Base-by-base conservation (phyloP, 108 stramenopile genomes). In the Cyclotella kingstonii region DNA sequence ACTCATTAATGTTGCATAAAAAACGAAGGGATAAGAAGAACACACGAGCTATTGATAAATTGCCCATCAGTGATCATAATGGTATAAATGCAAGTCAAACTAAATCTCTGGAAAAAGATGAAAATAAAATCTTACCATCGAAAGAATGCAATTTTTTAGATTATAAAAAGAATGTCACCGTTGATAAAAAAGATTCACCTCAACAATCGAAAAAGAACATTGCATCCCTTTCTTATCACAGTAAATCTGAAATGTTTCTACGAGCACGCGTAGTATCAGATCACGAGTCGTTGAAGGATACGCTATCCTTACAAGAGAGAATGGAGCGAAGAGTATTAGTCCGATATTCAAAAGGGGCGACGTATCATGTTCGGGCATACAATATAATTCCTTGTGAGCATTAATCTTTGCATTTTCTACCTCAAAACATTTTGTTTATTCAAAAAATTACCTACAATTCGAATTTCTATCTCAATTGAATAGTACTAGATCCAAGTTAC, bases 341-440 rank as follows among this genome's bases (percentile, higher is more conserved):
- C 5, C 81, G 70, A 18, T 91, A 91, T 68, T 84, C 90, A 9
- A 74, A 76, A 22, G 87, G 87, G 29, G 73, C 87, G 8, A 91
- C 90, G 0, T 91, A 91, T 58, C 62, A 68, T 25, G 86, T 87
- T 11, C 72, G 73, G 19, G 56, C 75, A 15, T 66, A 35, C 28
- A 77, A 84, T 48, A 59, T 88, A 25, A 42, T 81, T 17, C 85
- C 85, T 11, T 43, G 59, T 60, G 18, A 58, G 27, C 2, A 22
- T 2, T 21, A 5, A 9, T 14, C 27, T 1, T 28, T 52, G 1
- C 27, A 14, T 17, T 28, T 19, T 5, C 18, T 10, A 1, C 3
- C 30, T 18, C 31, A 10, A 1, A 2, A 10, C 1, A 1, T 52
- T 12, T 11, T 7, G 15, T 1, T 52, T 29, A 11, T 38, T 36